Conservation (phyloP, 768 basidiomycete genomes). For the Boletus pseudopeckii region DNA sequence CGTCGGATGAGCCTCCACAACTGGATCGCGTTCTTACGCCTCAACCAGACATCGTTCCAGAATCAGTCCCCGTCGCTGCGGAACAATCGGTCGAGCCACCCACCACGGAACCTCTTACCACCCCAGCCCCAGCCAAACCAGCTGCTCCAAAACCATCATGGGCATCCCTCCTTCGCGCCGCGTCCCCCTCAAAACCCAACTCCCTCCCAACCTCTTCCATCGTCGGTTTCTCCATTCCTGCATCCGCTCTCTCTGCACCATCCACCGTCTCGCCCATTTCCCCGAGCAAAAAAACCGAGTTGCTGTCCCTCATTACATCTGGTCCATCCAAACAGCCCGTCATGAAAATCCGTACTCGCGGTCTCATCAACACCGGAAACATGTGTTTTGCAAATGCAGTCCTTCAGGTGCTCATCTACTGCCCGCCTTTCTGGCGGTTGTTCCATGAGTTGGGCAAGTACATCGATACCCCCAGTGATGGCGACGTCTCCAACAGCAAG, state of each 20-base stretch:
- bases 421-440: slow-evolving; percentile 77
- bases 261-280: slow-evolving; percentile 30
- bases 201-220: slow-evolving; percentile 67
- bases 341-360: slow-evolving; percentile 59
- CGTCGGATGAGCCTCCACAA: slow-evolving; percentile 5
- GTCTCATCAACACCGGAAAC: slow-evolving; percentile 91
- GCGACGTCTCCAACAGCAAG: slow-evolving; percentile 27
- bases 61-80: neutral
- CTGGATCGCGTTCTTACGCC: slow-evolving; percentile 13
- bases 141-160: slow-evolving; percentile 59
- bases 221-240: slow-evolving; percentile 72
- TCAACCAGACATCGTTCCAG: slow-evolving; percentile 8
- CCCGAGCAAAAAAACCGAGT: slow-evolving; percentile 43
- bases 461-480: slow-evolving; percentile 32
- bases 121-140: slow-evolving; percentile 23
- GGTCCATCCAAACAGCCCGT: slow-evolving; percentile 27
- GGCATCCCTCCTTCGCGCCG: slow-evolving; percentile 63
- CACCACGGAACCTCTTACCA: neutral
- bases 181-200: slow-evolving; percentile 40
- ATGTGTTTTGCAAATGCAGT: slow-evolving; percentile 98
- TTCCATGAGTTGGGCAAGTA: slow-evolving; percentile 68
- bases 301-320: slow-evolving; percentile 52
- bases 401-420: slow-evolving; percentile 86
- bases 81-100: slow-evolving; percentile 4
- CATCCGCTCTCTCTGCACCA: slow-evolving; percentile 31